Percentiles rank a stretch among this genome's conserved stretches.
phyloP scores from a whole-genome alignment of 768 basidiomycete genomes.

The Exsudoporus frostii region DNA sequence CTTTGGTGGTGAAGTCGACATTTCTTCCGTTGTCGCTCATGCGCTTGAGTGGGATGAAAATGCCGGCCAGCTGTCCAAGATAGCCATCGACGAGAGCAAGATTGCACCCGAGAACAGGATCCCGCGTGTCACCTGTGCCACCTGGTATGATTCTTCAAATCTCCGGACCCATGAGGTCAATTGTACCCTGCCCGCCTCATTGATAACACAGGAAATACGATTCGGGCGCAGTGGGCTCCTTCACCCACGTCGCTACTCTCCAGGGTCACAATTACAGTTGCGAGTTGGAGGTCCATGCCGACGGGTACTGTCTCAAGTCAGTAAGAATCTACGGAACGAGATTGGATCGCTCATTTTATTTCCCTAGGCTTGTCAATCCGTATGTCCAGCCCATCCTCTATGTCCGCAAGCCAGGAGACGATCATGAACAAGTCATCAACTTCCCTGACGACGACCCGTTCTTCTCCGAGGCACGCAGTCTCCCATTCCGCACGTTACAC shows the following conservation, averaged over 20 bases:
- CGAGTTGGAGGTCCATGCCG: constrained; percentile 90
- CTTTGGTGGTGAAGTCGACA: constrained; percentile 95
- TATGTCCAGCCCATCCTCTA: constrained; percentile 90
- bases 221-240: constrained; percentile 88
- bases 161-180: constrained; percentile 14
- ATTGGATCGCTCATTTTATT: constrained; percentile 5
- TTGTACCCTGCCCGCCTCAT: constrained; percentile 15
- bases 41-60: constrained; percentile 92
- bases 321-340: constrained; percentile 19
- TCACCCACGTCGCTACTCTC: constrained; percentile 86
- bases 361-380: constrained; percentile 80
- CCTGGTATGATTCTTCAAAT: constrained; percentile 56
- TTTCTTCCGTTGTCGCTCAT: constrained; percentile 74
- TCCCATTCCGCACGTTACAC: not conserved
- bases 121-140: constrained; percentile 89
- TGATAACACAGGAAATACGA: constrained; percentile 77
- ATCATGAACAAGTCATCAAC: constrained; percentile 62
- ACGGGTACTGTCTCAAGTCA: constrained; percentile 86
- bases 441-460: constrained; percentile 89
- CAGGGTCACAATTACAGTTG: constrained; percentile 94
- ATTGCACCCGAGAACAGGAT: constrained; percentile 88
- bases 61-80: constrained; percentile 79
- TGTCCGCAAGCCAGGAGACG: constrained; percentile 80
- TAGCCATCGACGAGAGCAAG: constrained; percentile 78
- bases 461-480: constrained; percentile 71